Base-by-base conservation (phyloP, 345 rosid genomes). In the Litchi chinensis region DNA sequence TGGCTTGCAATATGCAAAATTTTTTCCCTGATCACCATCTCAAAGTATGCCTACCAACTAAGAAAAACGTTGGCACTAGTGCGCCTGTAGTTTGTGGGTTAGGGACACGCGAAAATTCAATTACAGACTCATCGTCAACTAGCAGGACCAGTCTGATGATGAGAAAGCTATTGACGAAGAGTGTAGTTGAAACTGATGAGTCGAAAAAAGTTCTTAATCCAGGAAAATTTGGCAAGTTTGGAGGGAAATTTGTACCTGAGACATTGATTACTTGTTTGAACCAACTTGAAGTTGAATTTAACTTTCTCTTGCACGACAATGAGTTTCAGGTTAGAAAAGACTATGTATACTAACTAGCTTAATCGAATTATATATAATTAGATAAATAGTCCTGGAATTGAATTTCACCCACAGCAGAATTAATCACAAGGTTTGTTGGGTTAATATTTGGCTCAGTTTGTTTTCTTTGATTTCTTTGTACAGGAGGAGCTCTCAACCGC, bases 181-280 rank as follows among this genome's bases (percentile, higher is more conserved):
- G 8, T 11, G 10, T 8, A 12, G 54, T 32, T n/a, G 73, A 71
- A 40, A 11, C 8, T 15, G 46, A 77, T 10, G 52, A 52, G 11
- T 13, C 67, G 21, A 65, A 52, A 10, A 16, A 60, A 60, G 65
- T 60, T 1, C 9, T 71, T 10, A 64, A 0, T 26, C 22, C 70
- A 0, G 94, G 88, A 71, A 89, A 81, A 79, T 94, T 88, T 56
- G 98, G 97, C 32, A 87, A 76, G 77, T 92, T 89, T 78, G 97
- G 98, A 52, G 97, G 98, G 60, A 92, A 86, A 80, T 94, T 66
- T 79, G 98, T 92, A 73, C 93, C 97, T 5, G 98, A 94, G 79
- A 86, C 88, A 16, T 79, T 92, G 56, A 84, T 94, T 4, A 60
- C 87, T 78, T 63, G 85, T 71, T 83, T 92, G 72, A 66, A 39